Percentiles rank a stretch among this genome's conserved stretches.
These are phyloP conservation scores for Kalaharituber pfeilii DNA, from an alignment of 2,329 filamentous ascomycete species.

Conservation along the genomic window DNA sequence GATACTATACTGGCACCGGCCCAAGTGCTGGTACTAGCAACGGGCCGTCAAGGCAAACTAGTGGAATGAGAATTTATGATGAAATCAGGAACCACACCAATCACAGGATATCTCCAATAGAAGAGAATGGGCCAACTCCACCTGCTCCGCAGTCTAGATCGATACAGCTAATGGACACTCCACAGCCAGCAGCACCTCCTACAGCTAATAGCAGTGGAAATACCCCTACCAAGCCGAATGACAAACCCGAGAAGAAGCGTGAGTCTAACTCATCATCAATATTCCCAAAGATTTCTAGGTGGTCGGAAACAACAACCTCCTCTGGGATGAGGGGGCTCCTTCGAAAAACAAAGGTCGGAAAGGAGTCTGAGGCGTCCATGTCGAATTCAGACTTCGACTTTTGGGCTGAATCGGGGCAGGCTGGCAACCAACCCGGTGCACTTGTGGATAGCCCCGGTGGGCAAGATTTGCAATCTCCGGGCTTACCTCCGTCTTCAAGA, in stretches of 20 bases:
- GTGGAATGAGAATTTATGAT: slow-evolving; percentile 13
- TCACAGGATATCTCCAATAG: slow-evolving; percentile 17
- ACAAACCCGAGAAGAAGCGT: slow-evolving; percentile 17
- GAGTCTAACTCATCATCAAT: slow-evolving; percentile 18
- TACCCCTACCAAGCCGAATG: slow-evolving; percentile 28
- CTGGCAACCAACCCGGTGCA: slow-evolving; percentile 9
- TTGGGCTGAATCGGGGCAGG: slow-evolving; percentile 37
- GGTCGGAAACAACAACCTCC: slow-evolving; percentile 91
- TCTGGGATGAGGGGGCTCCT: slow-evolving; percentile 61
- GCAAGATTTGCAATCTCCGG: slow-evolving; percentile 11
- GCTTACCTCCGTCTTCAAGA: slow-evolving; percentile 17
- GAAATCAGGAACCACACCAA: slow-evolving; percentile 14
- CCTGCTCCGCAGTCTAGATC: not conserved
- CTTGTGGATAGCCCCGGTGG: slow-evolving; percentile 11
- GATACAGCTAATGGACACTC: slow-evolving; percentile 29
- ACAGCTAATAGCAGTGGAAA: slow-evolving; percentile 48
- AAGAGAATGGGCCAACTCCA: slow-evolving; percentile 26
- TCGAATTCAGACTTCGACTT: slow-evolving; percentile 59
- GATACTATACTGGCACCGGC: slow-evolving; percentile 13
- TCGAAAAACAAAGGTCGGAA: slow-evolving; percentile 42
- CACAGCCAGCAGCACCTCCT: slow-evolving; percentile 24
- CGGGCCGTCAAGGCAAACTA: slow-evolving; percentile 15
- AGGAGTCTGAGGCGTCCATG: slow-evolving; percentile 44
- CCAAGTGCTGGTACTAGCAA: not conserved
- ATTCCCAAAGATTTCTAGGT: slow-evolving; percentile 74